Evolutionary conservation across 352 stramenopile species (phyloP).

Genomic region (Phytopythium sindhum): DNA sequence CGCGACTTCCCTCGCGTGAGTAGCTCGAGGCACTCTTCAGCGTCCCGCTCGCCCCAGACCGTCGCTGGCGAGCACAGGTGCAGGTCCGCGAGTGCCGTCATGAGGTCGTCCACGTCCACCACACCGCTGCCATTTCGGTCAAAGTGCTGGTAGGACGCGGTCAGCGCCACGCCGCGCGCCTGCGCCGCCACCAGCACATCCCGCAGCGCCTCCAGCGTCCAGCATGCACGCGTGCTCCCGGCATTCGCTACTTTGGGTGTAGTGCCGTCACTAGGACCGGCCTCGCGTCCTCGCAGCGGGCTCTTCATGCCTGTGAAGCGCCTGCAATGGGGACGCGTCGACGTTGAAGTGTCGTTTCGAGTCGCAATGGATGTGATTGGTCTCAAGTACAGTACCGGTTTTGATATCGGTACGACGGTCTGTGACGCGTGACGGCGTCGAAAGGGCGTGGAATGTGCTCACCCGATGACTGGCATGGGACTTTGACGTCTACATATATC

Average conservation of each 20-base stretch:
- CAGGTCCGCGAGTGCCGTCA: conserved; percentile 46
- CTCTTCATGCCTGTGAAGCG: conserved; percentile 4
- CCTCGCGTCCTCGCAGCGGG: neutral
- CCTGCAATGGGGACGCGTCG: neutral
- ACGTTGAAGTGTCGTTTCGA: conserved; percentile 9
- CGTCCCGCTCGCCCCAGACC: conserved; percentile 42
- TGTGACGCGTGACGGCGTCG: conserved; percentile 3
- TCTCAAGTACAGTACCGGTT: neutral
- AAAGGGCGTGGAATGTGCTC: neutral
- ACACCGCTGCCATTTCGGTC: conserved; percentile 39
- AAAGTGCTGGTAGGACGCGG: conserved; percentile 57
- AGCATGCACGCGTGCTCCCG: neutral
- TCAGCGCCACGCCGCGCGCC: conserved; percentile 42
- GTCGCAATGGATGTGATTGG: neutral
- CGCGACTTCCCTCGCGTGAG: conserved; percentile 39
- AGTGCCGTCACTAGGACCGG: neutral
- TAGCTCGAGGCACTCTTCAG: conserved; percentile 35
- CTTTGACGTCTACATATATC: neutral
- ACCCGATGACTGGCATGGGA: neutral
- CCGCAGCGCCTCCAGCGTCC: conserved; percentile 33
- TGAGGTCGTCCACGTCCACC: conserved; percentile 48
- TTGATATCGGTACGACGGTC: neutral
- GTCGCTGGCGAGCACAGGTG: conserved; percentile 14
- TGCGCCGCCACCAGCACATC: conserved; percentile 47
- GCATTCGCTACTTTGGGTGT: too few species aligned